These are phyloP conservation scores for Ustilago tritici DNA, from an alignment of 1,284 basidiomycete genomes.

Conservation along the genomic window DNA sequence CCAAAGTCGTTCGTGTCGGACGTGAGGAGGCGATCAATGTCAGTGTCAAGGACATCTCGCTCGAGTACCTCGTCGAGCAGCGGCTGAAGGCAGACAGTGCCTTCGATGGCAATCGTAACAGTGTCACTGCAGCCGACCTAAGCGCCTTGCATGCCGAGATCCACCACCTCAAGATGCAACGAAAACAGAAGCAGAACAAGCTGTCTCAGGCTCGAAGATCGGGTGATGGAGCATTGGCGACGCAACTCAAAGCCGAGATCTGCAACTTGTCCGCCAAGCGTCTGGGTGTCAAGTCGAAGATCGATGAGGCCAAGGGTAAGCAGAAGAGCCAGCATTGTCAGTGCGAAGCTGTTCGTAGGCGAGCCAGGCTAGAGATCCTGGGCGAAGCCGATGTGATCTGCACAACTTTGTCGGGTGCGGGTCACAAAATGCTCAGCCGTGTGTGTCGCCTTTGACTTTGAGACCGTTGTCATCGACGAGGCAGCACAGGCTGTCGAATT, in stretches of 20 bases:
- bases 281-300: slow-evolving; percentile 51
- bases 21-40: slow-evolving; percentile 82
- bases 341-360: slow-evolving; percentile 55
- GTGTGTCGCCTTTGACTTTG: slow-evolving; percentile 80
- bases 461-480: slow-evolving; percentile 97
- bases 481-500: slow-evolving; percentile 97
- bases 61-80: slow-evolving; percentile 74
- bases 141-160: slow-evolving; percentile 46
- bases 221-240: slow-evolving; percentile 22
- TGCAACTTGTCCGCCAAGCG: slow-evolving; percentile 46
- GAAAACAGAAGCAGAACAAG: slow-evolving; percentile 55
- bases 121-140: slow-evolving; percentile 24
- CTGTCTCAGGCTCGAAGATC: slow-evolving; percentile 42
- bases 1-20: slow-evolving; percentile 91
- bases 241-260: slow-evolving; percentile 56
- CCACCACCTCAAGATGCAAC: slow-evolving; percentile 52
- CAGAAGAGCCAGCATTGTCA: slow-evolving; percentile 54
- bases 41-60: slow-evolving; percentile 85
- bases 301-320: slow-evolving; percentile 63
- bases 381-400: slow-evolving; percentile 88
- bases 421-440: slow-evolving; percentile 85
- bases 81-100: slow-evolving; percentile 26
- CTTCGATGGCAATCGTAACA: slow-evolving; percentile 29
- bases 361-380: slow-evolving; percentile 56
- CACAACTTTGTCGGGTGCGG: slow-evolving; percentile 85